Base-by-base conservation (phyloP, 345 rosid genomes). In the Theobroma cacao region DNA sequence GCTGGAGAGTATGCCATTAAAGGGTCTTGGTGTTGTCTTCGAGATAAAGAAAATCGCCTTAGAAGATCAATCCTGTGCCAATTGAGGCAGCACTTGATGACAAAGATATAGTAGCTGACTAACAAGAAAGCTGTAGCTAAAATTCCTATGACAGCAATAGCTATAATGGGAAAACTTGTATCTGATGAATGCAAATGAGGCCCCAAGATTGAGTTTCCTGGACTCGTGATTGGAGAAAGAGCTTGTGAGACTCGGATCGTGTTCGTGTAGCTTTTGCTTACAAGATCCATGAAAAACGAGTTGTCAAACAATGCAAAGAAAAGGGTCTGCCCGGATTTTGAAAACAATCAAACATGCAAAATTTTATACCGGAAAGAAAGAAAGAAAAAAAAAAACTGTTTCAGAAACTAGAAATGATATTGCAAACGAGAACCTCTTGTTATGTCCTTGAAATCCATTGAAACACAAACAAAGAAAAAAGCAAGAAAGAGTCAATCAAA, bases 51-150 rank as follows among this genome's bases (percentile, higher is more conserved):
- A 82, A 91, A 88, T 26, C 94, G 85, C 20, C 89, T 43, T 13
- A 87, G 79, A 30, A 93, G 75, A 73, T 93, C 94, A 52, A 91
- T 87, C 4, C 90, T 76, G 81, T 91, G 97, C 97, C 97, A 92
- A 45, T 80, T 92, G 15, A 95, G 94, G 82, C 98, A 92, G 78
- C 99, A 95, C 80, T 93, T 93, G 81, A 95, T 92, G 18, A 88
- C 94, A 7, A 93, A 95, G 77, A 95, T 69, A 75, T 93, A 93
- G 73, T 95, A 95, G 88, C 99, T 87, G 31, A 95, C 91, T 2
- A 95, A 90, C 84, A 95, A 82, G 77, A 93, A 92, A 48, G 90
- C 91, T 3, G 96, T 93, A 60, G 97, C 96, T 7, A 93, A 63
- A 79, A 95, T 95, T 56, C 98, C 99, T 18, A 95, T 88, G 14